Evolutionary conservation across 2,329 filamentous ascomycete genomes (phyloP).

Genomic region (Amesomyces nigricolor): DNA sequence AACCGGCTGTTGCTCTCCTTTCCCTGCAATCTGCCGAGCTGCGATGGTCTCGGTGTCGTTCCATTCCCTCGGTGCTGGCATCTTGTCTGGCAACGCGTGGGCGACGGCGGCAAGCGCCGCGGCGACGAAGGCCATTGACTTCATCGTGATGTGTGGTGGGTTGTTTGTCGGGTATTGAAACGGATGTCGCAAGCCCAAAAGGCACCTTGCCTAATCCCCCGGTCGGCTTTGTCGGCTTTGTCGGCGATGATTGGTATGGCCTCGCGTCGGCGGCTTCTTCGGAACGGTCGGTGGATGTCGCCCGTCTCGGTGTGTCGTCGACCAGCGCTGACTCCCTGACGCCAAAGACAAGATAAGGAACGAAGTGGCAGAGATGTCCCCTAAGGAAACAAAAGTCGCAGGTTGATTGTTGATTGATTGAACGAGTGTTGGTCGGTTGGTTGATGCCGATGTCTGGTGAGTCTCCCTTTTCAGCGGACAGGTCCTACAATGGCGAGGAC

Average conservation of each 20-base stretch:
- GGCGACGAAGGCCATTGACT: conserved; percentile 17
- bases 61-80: neutral
- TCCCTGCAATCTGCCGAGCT: neutral
- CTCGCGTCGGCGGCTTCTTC: conserved; percentile 3
- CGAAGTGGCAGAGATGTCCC: neutral
- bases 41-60: neutral
- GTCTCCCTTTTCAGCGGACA: conserved; percentile 21
- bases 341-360: conserved; percentile 4
- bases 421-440: conserved; percentile 16
- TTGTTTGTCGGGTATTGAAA: neutral
- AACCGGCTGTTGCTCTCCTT: conserved; percentile 35
- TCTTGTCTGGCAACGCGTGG: conserved; percentile 13
- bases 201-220: neutral
- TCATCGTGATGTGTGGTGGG: conserved; percentile 17
- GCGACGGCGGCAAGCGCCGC: conserved; percentile 16
- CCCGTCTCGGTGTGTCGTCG: conserved; percentile 12
- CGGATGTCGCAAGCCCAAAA: neutral
- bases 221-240: neutral
- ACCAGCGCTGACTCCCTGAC: conserved; percentile 12
- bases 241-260: neutral
- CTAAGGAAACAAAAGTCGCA: conserved; percentile 13
- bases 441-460: conserved; percentile 1
- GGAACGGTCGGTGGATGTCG: conserved; percentile 1
- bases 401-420: conserved; percentile 15
- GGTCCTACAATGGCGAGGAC: conserved; percentile 21